Conservation (phyloP, 2,329 filamentous ascomycete species). For the Penicillium palitans region DNA sequence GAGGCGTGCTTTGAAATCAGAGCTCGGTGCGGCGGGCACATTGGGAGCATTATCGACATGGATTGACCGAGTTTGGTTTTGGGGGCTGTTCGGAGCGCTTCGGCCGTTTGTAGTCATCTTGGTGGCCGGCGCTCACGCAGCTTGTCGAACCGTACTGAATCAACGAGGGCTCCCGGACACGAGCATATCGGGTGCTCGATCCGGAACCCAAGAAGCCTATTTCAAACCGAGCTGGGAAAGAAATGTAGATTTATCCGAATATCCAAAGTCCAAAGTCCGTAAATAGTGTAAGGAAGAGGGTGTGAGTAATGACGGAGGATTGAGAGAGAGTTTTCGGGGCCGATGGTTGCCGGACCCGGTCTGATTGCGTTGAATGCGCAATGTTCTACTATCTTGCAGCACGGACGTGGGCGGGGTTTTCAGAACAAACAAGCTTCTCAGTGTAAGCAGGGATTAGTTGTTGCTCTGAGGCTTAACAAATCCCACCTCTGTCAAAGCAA, state of each 20-base stretch:
- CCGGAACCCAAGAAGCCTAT: slow-evolving; percentile 38
- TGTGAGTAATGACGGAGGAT: slow-evolving; percentile 1
- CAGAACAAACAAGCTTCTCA: slow-evolving; percentile 29
- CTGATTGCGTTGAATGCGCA: slow-evolving; percentile 21
- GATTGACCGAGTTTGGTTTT: slow-evolving; percentile 30
- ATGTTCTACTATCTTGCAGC: slow-evolving; percentile 31
- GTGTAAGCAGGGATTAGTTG: slow-evolving; percentile 26
- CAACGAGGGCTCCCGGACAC: slow-evolving; percentile 45
- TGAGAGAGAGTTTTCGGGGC: slow-evolving; percentile 18
- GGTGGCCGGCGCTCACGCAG: slow-evolving; percentile 39
- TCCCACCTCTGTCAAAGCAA: slow-evolving; percentile 24
- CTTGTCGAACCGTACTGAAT: slow-evolving; percentile 41
- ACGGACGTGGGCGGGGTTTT: slow-evolving; percentile 33
- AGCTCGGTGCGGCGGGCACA: slow-evolving; percentile 28
- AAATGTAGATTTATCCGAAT: background rate
- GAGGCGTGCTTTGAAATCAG: slow-evolving; percentile 38
- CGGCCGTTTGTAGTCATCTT: slow-evolving; percentile 50
- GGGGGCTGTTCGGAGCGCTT: slow-evolving; percentile 36
- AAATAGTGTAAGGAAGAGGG: background rate
- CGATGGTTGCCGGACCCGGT: slow-evolving; percentile 31
- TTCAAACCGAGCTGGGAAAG: slow-evolving; percentile 15
- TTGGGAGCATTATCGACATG: slow-evolving; percentile 26
- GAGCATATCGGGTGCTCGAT: slow-evolving; percentile 44
- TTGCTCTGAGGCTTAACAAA: slow-evolving; percentile 25
- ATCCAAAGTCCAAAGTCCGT: background rate